Percentiles rank a stretch among this genome's conserved stretches.
Evolutionary conservation across 768 basidiomycete genomes (phyloP).

Genomic region (Pulveroboletus sp.): DNA sequence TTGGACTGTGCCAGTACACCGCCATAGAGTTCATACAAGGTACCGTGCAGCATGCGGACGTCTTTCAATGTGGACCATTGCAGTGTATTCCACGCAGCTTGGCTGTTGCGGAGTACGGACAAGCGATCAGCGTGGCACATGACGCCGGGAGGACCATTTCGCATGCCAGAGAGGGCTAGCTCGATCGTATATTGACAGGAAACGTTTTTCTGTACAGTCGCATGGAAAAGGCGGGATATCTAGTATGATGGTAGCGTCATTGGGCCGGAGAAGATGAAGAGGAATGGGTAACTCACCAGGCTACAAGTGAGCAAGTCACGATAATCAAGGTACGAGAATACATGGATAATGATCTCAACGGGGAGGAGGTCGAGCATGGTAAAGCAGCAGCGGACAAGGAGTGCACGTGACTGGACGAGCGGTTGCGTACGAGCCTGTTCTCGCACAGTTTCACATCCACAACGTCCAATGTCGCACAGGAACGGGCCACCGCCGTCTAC

Average conservation of each 20-base stretch:
- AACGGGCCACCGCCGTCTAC: constrained; percentile 25
- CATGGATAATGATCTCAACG: constrained; percentile 21
- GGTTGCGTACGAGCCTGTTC: not conserved
- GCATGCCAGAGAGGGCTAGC: constrained; percentile 41
- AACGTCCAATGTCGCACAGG: constrained; percentile 25
- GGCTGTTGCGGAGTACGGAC: constrained; percentile 35
- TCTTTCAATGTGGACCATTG: constrained; percentile 30
- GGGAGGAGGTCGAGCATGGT: constrained; percentile 19
- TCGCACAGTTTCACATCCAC: constrained; percentile 6
- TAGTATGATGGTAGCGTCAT: constrained; percentile 7
- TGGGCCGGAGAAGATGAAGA: not conserved
- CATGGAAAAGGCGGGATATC: constrained; percentile 33
- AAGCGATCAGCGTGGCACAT: constrained; percentile 34
- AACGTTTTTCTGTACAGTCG: constrained; percentile 27
- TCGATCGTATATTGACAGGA: constrained; percentile 41
- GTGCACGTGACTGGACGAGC: constrained; percentile 18
- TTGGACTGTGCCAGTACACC: constrained; percentile 47
- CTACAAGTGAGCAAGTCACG: constrained; percentile 27
- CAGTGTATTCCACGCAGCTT: constrained; percentile 37
- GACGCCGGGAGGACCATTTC: constrained; percentile 32
- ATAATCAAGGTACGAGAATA: constrained; percentile 17
- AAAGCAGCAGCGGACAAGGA: not conserved
- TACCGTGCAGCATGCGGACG: constrained; percentile 40
- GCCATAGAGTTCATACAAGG: constrained; percentile 56
- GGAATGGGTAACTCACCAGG: constrained; percentile 14